Conservation (phyloP, 2,329 filamentous ascomycete species). For the Cytospora paraplurivora region DNA sequence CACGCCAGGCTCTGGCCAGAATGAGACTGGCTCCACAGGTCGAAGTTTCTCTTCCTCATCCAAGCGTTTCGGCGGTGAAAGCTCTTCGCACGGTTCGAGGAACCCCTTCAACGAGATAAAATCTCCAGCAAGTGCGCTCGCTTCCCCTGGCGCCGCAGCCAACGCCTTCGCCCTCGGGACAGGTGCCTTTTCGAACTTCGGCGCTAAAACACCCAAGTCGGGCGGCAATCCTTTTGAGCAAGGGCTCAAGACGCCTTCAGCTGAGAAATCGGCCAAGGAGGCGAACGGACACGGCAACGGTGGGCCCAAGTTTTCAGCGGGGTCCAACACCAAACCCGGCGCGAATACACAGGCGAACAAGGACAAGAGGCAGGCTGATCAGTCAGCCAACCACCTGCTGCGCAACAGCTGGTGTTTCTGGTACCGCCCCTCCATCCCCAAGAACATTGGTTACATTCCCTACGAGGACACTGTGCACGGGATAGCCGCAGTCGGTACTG, state of each 20-base stretch:
- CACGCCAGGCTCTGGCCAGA: conserved; percentile 61
- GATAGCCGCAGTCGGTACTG: conserved; percentile 78
- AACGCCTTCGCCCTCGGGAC: conserved; percentile 93
- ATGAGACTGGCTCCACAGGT: conserved; percentile 49
- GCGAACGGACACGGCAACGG: conserved; percentile 43
- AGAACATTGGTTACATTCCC: conserved; percentile 83
- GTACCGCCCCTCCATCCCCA: conserved; percentile 95
- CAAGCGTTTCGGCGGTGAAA: conserved; percentile 75
- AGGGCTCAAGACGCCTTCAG: conserved; percentile 60
- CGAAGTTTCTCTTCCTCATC: conserved; percentile 63
- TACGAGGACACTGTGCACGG: conserved; percentile 96
- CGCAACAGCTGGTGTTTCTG: conserved; percentile 94
- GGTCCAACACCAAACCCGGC: conserved; percentile 34
- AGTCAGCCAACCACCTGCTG: conserved; percentile 57
- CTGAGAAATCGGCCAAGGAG: conserved; percentile 65
- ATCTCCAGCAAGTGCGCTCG: conserved; percentile 67
- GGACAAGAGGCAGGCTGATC: conserved; percentile 20
- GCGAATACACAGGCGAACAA: conserved; percentile 43
- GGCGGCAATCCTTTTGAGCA: conserved; percentile 79
- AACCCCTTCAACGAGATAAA: conserved; percentile 80
- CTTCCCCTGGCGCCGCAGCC: conserved; percentile 76
- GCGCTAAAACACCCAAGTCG: conserved; percentile 85
- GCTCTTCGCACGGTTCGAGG: conserved; percentile 71
- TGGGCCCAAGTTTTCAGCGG: conserved; percentile 48
- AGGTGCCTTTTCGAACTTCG: conserved; percentile 95